Percentiles rank a stretch among this genome's conserved stretches.
Conservation (phyloP, 805 yeast genomes). For the Hanseniaspora mollemarum region DNA sequence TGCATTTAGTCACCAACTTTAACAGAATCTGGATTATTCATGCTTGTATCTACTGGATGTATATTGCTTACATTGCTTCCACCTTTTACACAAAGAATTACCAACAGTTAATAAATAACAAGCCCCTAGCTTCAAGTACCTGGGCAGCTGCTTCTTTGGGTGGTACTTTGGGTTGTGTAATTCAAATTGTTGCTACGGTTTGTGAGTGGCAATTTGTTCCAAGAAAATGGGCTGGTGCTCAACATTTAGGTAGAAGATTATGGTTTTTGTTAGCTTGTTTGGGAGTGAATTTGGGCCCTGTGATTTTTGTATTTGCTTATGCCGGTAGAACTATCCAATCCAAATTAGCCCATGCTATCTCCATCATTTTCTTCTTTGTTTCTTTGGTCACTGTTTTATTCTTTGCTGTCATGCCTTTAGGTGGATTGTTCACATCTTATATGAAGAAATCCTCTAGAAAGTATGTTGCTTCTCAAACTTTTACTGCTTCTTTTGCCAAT, state of each 20-base stretch:
- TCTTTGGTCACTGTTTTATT: constrained; percentile 73
- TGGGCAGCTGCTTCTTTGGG: constrained; percentile 93
- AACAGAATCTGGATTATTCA: constrained; percentile 98
- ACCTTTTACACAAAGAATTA: constrained; percentile 80
- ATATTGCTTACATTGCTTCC: constrained; percentile 84
- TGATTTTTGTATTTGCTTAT: constrained; percentile 73
- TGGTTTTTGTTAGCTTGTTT: constrained; percentile 58
- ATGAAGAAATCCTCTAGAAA: constrained; percentile 76
- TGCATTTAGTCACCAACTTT: constrained; percentile 86
- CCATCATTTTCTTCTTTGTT: constrained; percentile 80
- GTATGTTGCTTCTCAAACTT: constrained; percentile 86
- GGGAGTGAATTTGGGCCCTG: constrained; percentile 68
- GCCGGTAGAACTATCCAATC: constrained; percentile 58
- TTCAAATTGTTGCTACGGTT: constrained; percentile 78
- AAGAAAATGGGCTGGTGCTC: constrained; percentile 98
- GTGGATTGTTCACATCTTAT: constrained; percentile 89
- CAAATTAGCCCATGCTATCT: constrained; percentile 60
- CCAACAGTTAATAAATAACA: constrained; percentile 68
- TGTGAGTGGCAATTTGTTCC: constrained; percentile 96
- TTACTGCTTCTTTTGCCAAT: constrained; percentile 80
- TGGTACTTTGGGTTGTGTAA: constrained; percentile 71
- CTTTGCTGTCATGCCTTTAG: constrained; percentile 91
- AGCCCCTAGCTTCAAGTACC: constrained; percentile 77
- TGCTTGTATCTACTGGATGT: constrained; percentile 85
- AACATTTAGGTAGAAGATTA: constrained; percentile 81